These are phyloP conservation scores for Xylaria sp. DNA, from an alignment of 2,329 filamentous ascomycete species.

Conservation along the genomic window DNA sequence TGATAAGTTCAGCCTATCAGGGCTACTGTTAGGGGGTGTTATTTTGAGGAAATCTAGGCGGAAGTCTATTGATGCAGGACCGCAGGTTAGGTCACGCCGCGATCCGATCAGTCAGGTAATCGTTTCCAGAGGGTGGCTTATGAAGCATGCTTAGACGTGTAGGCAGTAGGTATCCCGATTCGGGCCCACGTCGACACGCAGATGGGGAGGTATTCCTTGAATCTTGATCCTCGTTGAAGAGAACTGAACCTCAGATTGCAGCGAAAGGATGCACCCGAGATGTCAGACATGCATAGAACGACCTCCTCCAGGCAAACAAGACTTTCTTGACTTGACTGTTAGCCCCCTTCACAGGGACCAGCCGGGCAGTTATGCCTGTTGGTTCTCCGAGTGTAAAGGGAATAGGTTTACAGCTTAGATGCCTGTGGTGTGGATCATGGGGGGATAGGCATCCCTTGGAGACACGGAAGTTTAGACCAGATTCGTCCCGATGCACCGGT, in stretches of 20 bases:
- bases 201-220: no score
- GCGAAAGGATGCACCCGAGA: background rate
- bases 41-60: background rate
- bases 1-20: background rate
- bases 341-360: background rate
- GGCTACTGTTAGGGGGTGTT: background rate
- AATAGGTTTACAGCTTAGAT: no score
- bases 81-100: background rate
- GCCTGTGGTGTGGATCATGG: no score
- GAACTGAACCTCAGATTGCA: background rate
- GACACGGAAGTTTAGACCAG: background rate
- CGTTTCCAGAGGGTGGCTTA: background rate
- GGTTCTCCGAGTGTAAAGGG: no score
- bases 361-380: no score
- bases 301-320: background rate
- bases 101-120: background rate
- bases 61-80: background rate
- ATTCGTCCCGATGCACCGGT: background rate
- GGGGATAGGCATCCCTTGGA: background rate
- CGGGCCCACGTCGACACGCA: background rate
- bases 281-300: background rate
- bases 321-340: background rate
- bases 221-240: background rate
- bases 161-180: background rate
- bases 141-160: background rate